Evolutionary conservation across 192 early-diverging fungal species (phyloP), one percentile per base, ranked within the genome.

Genomic region (Umbelopsis sp.): DNA sequence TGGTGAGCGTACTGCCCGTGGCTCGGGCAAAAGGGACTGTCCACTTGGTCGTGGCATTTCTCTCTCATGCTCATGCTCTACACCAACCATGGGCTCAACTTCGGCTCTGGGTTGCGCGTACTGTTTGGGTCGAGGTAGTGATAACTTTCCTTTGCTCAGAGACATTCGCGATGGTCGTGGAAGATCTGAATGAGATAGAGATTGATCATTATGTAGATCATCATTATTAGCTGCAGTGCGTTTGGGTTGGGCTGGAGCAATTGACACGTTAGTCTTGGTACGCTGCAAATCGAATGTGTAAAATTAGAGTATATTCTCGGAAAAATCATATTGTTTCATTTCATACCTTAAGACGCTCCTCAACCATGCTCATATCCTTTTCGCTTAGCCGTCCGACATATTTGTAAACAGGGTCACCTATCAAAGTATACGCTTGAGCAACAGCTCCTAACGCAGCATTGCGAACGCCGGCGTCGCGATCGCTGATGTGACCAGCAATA

Each of bases 401-500:
- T 64, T 90, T 91, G 79, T 86, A 94, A 21, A 95, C 80, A 15
- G 82, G 82, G 53, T 93, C 93, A 0, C 93, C 93, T 9, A 95
- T 78, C 49, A 90, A 77, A 70, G 87, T 81, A 69, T 92, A 93
- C 0, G 92, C 89, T 30, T 95, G 84, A 11, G 90, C 88, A 45
- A 97, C 75, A 7, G 83, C 89, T 61, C 80, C 85, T 49, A 97
- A 73, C 0, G 91, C 88, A 7, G 91, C 93, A 48, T 93, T 90
- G 7, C 95, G 87, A 46, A 95, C 94, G 52, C 75, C 79, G 37
- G 93, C 89, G 71, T 97, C 95, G 7, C 92, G 81, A 73, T 97
- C 95, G 8, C 84, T 84, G 45, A 97, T 88, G 50, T 91, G 89
- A 13, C 80, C 74, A 0, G 88, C 91, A 76, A 95, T 88, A 1